These are phyloP conservation scores for Rhizophagus clarus DNA, from an alignment of 192 early-diverging fungal genomes.

Conservation along the genomic window DNA sequence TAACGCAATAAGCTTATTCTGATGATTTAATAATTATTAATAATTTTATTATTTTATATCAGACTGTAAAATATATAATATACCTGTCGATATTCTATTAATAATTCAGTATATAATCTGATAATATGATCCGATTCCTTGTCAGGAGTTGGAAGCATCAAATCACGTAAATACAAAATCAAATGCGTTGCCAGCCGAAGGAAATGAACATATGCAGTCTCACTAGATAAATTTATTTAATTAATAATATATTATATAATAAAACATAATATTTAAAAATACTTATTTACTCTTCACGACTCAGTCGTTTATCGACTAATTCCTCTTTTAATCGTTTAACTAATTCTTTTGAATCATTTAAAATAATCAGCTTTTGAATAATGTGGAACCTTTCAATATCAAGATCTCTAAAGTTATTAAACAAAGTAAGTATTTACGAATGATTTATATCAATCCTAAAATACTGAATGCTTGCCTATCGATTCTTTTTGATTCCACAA, in stretches of 20 bases:
- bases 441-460: background rate
- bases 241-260: background rate
- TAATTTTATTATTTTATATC: background rate
- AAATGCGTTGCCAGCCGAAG: constrained; percentile 74
- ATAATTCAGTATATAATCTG: constrained; percentile 8
- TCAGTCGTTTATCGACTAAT: constrained; percentile 19
- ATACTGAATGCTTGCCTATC: background rate
- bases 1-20: constrained; percentile 10
- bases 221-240: constrained; percentile 22
- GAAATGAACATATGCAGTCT: constrained; percentile 48
- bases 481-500: background rate
- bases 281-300: background rate
- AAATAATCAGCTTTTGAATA: constrained; percentile 55
- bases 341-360: constrained; percentile 44
- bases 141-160: constrained; percentile 2
- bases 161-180: constrained; percentile 43
- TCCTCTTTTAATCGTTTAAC: constrained; percentile 40
- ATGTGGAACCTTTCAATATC: constrained; percentile 42
- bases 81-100: background rate
- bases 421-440: background rate
- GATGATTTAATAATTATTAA: background rate
- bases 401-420: constrained; percentile 26
- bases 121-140: constrained; percentile 17
- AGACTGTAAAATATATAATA: background rate
- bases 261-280: background rate